Percentiles rank a stretch among this genome's conserved stretches.
These are phyloP conservation scores for Melocanna baccifera DNA, from an alignment of 176 grass and related monocot species.

Conservation along the genomic window DNA sequence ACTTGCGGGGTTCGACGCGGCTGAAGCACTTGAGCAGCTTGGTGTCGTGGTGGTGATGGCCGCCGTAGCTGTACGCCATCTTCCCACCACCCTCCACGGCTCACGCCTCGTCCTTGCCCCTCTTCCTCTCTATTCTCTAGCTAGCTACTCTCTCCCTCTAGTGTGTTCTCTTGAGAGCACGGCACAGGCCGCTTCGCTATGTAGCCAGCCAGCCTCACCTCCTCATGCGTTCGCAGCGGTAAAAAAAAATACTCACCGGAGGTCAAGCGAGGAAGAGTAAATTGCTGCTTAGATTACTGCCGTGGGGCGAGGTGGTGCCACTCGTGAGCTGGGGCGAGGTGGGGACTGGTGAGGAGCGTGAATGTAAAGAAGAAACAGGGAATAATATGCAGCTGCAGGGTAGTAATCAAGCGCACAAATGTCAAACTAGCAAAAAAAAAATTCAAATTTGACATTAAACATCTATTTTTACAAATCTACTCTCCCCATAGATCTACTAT, in stretches of 20 bases:
- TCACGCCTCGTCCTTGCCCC: not conserved
- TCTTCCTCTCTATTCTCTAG: not conserved
- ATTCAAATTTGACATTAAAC: no score
- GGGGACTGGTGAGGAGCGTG: not conserved
- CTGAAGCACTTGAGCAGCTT: constrained; percentile 53
- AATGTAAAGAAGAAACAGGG: not conserved
- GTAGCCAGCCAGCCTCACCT: not conserved
- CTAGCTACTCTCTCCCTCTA: no score
- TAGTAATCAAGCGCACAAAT: no score
- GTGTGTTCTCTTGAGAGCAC: not conserved
- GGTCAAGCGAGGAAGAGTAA: not conserved
- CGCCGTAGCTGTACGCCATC: constrained; percentile 17
- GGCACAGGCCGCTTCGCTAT: not conserved
- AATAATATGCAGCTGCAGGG: not conserved
- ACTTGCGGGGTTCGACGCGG: constrained; percentile 57
- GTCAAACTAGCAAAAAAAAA: no score
- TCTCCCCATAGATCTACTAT: no score
- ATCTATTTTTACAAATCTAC: no score
- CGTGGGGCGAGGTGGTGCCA: not conserved
- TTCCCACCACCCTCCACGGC: constrained; percentile 50
- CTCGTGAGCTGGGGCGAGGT: not conserved
- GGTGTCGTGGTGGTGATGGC: not conserved
- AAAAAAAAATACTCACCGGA: not conserved
- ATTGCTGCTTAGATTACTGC: not conserved
- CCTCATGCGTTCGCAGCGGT: not conserved